Percentiles rank a stretch among this genome's conserved stretches.
Evolutionary conservation across 2,329 filamentous ascomycete species (phyloP).

Genomic region (Fusarium pilosicola): DNA sequence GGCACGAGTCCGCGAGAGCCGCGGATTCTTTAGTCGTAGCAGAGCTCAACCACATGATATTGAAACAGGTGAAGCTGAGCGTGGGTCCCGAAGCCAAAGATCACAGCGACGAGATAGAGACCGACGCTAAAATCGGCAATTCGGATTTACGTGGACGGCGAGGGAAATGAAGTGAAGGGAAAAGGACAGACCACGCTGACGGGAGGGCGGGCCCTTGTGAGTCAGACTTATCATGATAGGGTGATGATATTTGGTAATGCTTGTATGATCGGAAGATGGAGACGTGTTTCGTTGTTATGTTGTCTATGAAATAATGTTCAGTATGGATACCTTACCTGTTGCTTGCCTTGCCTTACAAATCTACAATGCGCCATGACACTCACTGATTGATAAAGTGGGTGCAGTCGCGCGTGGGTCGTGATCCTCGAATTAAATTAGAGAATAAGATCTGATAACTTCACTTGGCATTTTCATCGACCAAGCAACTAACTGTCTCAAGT

Average conservation of each 20-base stretch:
- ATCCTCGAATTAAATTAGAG: slow-evolving; percentile 19
- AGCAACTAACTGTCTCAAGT: slow-evolving; percentile 29
- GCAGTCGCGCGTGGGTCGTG: background rate
- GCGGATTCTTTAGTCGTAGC: slow-evolving; percentile 45
- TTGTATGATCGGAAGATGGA: slow-evolving; percentile 12
- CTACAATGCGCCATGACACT: slow-evolving; percentile 14
- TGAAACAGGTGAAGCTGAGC: slow-evolving; percentile 43
- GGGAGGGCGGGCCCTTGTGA: slow-evolving; percentile 30
- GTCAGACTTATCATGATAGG: slow-evolving; percentile 27
- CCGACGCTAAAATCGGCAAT: slow-evolving; percentile 29
- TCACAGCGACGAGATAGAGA: slow-evolving; percentile 38
- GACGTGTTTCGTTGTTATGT: slow-evolving; percentile 27
- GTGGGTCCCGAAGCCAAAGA: slow-evolving; percentile 28
- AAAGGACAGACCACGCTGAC: background rate
- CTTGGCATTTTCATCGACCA: slow-evolving; percentile 41
- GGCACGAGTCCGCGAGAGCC: slow-evolving; percentile 43
- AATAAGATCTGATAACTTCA: slow-evolving; percentile 42
- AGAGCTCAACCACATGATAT: slow-evolving; percentile 45
- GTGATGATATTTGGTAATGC: background rate
- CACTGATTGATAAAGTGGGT: slow-evolving; percentile 30
- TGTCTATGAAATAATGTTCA: slow-evolving; percentile 12
- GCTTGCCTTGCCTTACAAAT: background rate
- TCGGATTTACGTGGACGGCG: slow-evolving; percentile 19
- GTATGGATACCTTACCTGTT: background rate
- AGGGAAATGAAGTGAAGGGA: background rate